These are phyloP conservation scores for Clathrospora elynae DNA, from an alignment of 2,329 filamentous ascomycete genomes.

Conservation along the genomic window DNA sequence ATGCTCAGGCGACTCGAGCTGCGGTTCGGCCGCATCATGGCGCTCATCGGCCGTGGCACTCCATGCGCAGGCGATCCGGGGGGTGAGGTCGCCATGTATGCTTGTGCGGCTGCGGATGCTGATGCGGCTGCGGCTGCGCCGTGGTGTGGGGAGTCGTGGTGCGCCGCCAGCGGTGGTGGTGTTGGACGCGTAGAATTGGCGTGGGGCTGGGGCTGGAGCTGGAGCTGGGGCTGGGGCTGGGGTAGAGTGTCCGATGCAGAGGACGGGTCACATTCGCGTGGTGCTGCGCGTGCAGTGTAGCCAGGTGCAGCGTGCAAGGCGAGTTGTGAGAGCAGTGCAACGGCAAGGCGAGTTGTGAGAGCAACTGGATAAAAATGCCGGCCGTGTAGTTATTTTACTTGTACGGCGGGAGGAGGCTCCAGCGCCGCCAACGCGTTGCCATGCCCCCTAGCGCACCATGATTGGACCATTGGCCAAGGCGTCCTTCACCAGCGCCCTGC, in stretches of 20 bases:
- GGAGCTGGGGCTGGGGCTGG: conserved; percentile 12
- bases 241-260: conserved; percentile 17
- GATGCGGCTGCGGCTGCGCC: conserved; percentile 35
- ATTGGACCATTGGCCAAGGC: too few relatives aligned
- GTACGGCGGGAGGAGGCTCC: too few relatives aligned
- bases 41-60: conserved; percentile 71
- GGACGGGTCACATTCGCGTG: conserved; percentile 17
- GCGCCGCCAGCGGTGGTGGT: conserved; percentile 18
- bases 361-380: too few relatives aligned
- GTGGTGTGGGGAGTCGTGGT: conserved; percentile 17
- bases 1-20: conserved; percentile 87
- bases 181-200: conserved; percentile 5
- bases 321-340: background rate
- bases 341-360: too few relatives aligned
- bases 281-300: conserved; percentile 4
- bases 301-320: background rate
- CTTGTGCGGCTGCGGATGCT: conserved; percentile 35
- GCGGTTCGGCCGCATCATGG: conserved; percentile 75
- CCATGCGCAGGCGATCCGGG: conserved; percentile 52
- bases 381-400: too few relatives aligned
- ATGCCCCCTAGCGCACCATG: too few relatives aligned
- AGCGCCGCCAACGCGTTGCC: too few relatives aligned
- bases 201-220: conserved; percentile 13
- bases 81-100: conserved; percentile 44
- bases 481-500: too few relatives aligned